These are phyloP conservation scores for Elsinoe australis DNA, from an alignment of 2,329 filamentous ascomycete genomes.

Conservation along the genomic window DNA sequence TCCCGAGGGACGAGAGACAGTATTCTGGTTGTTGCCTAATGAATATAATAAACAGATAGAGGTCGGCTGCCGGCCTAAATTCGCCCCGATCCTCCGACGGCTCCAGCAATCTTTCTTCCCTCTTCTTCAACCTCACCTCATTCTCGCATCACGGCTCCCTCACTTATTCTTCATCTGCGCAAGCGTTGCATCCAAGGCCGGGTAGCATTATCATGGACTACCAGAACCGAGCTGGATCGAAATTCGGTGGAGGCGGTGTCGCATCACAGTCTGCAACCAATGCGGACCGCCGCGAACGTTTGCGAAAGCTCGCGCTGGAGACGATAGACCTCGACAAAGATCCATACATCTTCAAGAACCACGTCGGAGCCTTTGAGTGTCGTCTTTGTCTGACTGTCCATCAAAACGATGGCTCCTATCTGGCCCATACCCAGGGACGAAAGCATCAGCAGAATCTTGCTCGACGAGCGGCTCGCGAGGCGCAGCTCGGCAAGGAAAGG, in stretches of 20 bases:
- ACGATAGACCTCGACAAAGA: conserved; percentile 99
- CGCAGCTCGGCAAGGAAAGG: conserved; percentile 72
- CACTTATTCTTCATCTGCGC: background rate
- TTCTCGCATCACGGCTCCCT: background rate
- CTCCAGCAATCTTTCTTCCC: background rate
- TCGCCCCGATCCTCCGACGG: background rate
- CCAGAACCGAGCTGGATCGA: conserved; percentile 90
- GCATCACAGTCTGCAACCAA: conserved; percentile 90
- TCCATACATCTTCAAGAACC: conserved; percentile 99
- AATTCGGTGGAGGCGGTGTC: conserved; percentile 95
- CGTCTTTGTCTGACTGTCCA: conserved; percentile 94
- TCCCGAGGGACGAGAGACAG: background rate
- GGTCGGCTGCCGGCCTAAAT: background rate
- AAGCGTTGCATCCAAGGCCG: no score
- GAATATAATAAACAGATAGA: no score
- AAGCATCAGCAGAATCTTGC: conserved; percentile 99
- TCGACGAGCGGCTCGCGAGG: conserved; percentile 87
- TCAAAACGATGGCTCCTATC: conserved; percentile 97
- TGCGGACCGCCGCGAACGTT: conserved; percentile 91
- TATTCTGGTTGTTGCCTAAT: background rate
- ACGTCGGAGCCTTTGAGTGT: conserved; percentile 96
- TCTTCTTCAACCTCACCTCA: background rate
- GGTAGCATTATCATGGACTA: conserved; percentile 45
- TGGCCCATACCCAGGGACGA: conserved; percentile 94
- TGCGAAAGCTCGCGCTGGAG: conserved; percentile 95